Conservation (phyloP, 2,329 filamentous ascomycete species). For the Cladosporium sp. region DNA sequence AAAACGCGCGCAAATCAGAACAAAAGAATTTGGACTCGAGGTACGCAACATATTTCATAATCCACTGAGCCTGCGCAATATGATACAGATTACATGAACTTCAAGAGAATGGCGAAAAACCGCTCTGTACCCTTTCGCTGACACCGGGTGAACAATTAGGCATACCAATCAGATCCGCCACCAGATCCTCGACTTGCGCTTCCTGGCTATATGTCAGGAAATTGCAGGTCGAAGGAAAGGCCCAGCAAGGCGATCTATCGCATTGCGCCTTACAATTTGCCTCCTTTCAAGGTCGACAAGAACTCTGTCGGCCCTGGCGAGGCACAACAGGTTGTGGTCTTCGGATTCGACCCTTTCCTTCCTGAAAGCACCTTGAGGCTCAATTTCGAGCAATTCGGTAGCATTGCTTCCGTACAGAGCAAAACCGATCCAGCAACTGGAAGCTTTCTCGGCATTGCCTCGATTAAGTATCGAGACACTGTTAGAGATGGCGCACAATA, state of each 20-base stretch:
- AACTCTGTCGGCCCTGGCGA: constrained; percentile 86
- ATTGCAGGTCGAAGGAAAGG: constrained; percentile 48
- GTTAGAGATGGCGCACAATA: constrained; percentile 51
- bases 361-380: constrained; percentile 72
- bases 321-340: constrained; percentile 84
- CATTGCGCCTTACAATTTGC: constrained; percentile 72
- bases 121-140: constrained; percentile 39
- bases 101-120: constrained; percentile 23
- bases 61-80: constrained; percentile 36
- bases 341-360: constrained; percentile 90
- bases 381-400: constrained; percentile 75
- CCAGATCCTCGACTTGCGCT: constrained; percentile 76
- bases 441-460: constrained; percentile 88
- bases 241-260: constrained; percentile 67
- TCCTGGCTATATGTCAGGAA: constrained; percentile 54
- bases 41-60: constrained; percentile 38
- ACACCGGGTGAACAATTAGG: constrained; percentile 51
- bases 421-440: constrained; percentile 94
- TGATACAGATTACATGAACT: constrained; percentile 30
- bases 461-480: constrained; percentile 79
- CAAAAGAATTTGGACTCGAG: constrained; percentile 36
- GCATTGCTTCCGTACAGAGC: constrained; percentile 86
- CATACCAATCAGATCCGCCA: constrained; percentile 60
- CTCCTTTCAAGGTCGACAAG: constrained; percentile 76
- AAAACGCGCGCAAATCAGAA: constrained; percentile 35